Evolutionary conservation across 768 basidiomycete genomes (phyloP), one percentile per base, ranked within the genome.

Genomic region (Daedalea quercina): DNA sequence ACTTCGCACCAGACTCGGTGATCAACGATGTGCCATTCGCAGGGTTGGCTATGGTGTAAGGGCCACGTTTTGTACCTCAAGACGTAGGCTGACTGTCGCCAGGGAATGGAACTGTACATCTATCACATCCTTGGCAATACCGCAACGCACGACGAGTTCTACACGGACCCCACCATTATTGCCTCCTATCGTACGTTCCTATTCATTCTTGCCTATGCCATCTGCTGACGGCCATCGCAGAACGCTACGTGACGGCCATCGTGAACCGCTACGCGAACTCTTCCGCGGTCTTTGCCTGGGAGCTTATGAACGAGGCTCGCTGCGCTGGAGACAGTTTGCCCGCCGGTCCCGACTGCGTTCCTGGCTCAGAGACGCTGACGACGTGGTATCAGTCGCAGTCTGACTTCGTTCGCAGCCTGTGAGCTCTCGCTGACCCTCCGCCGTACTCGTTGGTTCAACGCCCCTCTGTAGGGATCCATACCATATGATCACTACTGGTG

Each of bases 11-110:
- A 25, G 41, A n/a, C 17, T 6, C 19, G 33, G 12, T n/a, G 19
- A 17, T 35, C 1, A 3, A 47, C 19, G 13, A 31, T 26, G 20
- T 12, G 19, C 42, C 52, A 34, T 50, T 52, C 12, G 15, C 45
- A 80, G 79, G 79, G 73, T 78, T 23, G 79, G 77, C 46, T 81
- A 82, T 60, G 78, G 79, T 1, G 80, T 79, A 66, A 54, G 22
- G 33, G 40, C 3, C 24, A 9, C 11, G 28, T 6, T 11, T 4
- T 31, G 28, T 31, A 11, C 28, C 28, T 31, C 28, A 31, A 6
- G 28, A 11, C 4, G 6, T 31, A 4, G 28, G 28, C 28, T 6
- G 42, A 58, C 23, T 50, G 19, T 47, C 24, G 50, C 3, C 52
- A 80, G 78, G 67, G 67, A 1, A 54, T 60, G 9, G 67, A 67